Conservation (phyloP, 805 yeast genomes). For the Ogataea salicorniae region DNA sequence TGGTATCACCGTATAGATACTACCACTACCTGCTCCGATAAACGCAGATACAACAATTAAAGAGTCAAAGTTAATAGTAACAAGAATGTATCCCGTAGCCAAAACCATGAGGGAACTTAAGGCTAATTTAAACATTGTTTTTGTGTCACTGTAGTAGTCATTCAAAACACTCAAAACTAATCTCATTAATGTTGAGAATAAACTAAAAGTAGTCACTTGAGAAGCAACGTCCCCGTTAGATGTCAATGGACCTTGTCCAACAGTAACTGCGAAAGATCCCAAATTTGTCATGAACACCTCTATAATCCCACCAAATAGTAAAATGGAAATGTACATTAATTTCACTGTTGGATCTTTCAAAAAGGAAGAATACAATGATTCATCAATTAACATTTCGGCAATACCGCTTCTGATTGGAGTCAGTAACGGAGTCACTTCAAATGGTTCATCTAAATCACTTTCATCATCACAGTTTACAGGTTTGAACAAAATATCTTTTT, state of each 20-base stretch:
- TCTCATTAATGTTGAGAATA: slow-evolving; percentile 64
- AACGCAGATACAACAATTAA: slow-evolving; percentile 34
- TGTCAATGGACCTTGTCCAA: slow-evolving; percentile 15
- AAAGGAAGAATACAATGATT: slow-evolving; percentile 5
- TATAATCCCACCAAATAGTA: slow-evolving; percentile 73
- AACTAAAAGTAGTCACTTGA: slow-evolving; percentile 57
- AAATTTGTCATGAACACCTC: slow-evolving; percentile 82
- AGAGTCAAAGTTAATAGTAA: slow-evolving; percentile 9
- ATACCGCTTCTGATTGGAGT: background rate
- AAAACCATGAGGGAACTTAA: slow-evolving; percentile 7
- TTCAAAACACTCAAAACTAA: slow-evolving; percentile 58
- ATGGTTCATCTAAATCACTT: background rate
- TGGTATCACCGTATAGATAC: slow-evolving; percentile 77
- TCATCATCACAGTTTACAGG: slow-evolving; percentile 15
- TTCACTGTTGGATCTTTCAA: slow-evolving; percentile 57
- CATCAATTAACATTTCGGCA: background rate
- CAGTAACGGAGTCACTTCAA: background rate
- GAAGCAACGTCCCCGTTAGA: slow-evolving; percentile 26
- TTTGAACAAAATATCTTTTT: slow-evolving; percentile 37
- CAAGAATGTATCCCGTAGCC: slow-evolving; percentile 7
- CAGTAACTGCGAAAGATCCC: slow-evolving; percentile 53
- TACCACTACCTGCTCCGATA: slow-evolving; percentile 75
- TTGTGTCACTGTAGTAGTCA: slow-evolving; percentile 42
- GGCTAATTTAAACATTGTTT: slow-evolving; percentile 6
- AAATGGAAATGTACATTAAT: slow-evolving; percentile 55